These are phyloP conservation scores for Exophiala aquamarina DNA, from an alignment of 2,329 filamentous ascomycete genomes.

Conservation along the genomic window DNA sequence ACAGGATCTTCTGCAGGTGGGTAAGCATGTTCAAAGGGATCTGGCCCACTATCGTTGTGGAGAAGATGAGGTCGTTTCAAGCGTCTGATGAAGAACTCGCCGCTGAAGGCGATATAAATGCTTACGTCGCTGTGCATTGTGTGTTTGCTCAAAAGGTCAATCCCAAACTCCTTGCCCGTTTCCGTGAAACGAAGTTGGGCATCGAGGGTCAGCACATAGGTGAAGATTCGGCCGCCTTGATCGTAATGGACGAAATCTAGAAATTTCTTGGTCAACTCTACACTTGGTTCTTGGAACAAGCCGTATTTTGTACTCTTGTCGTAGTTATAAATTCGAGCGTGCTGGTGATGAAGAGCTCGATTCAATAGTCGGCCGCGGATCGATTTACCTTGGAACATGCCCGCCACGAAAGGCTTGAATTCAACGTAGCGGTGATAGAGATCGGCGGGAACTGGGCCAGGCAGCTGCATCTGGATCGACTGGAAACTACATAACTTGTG, in stretches of 20 bases:
- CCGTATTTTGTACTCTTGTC: slow-evolving; percentile 74
- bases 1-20: slow-evolving; percentile 44
- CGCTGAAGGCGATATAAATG: slow-evolving; percentile 86
- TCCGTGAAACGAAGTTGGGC: slow-evolving; percentile 88
- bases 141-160: slow-evolving; percentile 90
- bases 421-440: slow-evolving; percentile 93
- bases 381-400: slow-evolving; percentile 80
- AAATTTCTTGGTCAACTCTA: slow-evolving; percentile 74
- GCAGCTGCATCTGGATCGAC: slow-evolving; percentile 85
- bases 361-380: slow-evolving; percentile 78
- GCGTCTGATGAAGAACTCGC: slow-evolving; percentile 86
- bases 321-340: slow-evolving; percentile 85
- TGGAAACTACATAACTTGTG: slow-evolving; percentile 66
- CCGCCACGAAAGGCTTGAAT: slow-evolving; percentile 84
- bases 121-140: slow-evolving; percentile 95
- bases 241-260: slow-evolving; percentile 84
- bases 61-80: slow-evolving; percentile 52
- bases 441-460: slow-evolving; percentile 74
- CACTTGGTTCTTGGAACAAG: slow-evolving; percentile 63
- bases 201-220: slow-evolving; percentile 87
- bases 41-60: slow-evolving; percentile 22
- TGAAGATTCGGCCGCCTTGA: slow-evolving; percentile 82
- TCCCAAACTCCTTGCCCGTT: slow-evolving; percentile 91
- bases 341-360: slow-evolving; percentile 85
- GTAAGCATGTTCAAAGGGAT: slow-evolving; percentile 46